Base-by-base conservation (phyloP, 768 basidiomycete genomes). In the Podaxis sp. region DNA sequence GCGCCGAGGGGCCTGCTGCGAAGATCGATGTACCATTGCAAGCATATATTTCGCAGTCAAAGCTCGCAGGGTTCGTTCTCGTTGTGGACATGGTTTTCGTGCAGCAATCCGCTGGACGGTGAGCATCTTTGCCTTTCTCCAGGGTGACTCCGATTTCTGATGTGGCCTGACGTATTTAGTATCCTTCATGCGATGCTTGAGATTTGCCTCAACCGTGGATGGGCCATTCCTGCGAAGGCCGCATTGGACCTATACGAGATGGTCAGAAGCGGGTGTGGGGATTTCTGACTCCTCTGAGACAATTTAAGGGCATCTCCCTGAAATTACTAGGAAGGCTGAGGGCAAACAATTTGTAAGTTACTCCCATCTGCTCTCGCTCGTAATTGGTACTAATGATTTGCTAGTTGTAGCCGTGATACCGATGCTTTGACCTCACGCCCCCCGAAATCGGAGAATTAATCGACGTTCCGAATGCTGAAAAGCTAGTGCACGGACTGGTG, bases 171-270 rank as follows among this genome's bases (percentile, higher is more conserved):
- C 9, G 11, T 12, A 17, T 40, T 22, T 37, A 90, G 91, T 68
- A 97, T 98, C 68, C 78, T 98, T 41, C 93, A 95, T 19, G 96
- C 96, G 15, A 92, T 99, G 71, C 98, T 95, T 68, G 96, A 99
- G 75, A 99, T 98, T 60, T 98, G 96, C 72, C 77, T 98, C 63
- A 97, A 96, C 77, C 88, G 95, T 47, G 96, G 96, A n/a, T 99
- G 97, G 97, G 94, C 97, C 2, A 82, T 90, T 0, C 94, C 96
- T 0, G 94, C 96, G 0, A 88, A 93, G 67, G 90, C 93, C 6
- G 94, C 94, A 3, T 82, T 98, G 29, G 91, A 94, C 64, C 76
- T 99, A 61, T 98, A 95, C 80, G 98, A 98, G 77, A 96, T 96
- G 94, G 91, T 93, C 93, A 94, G 70, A 86, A 88, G 67, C 77